Conservation (phyloP, 306 rosid species). For the Quercus engelmannii region DNA sequence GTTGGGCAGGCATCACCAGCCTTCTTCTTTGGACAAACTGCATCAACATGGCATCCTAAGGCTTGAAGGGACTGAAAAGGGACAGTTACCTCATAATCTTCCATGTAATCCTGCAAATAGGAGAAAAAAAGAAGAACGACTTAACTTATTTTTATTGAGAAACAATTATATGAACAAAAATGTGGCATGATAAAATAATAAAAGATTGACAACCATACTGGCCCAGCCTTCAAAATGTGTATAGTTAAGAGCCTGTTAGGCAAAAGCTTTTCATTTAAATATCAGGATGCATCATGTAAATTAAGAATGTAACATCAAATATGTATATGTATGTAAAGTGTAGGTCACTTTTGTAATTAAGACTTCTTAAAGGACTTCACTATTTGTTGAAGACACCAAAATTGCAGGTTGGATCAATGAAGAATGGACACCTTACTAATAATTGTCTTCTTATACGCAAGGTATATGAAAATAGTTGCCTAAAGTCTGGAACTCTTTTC, state of each 20-base stretch:
- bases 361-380: background rate
- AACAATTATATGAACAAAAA: background rate
- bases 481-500: background rate
- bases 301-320: background rate
- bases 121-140: background rate
- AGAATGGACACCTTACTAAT: background rate
- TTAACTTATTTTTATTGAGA: background rate
- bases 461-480: background rate
- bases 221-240: background rate
- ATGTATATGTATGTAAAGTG: background rate
- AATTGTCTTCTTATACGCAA: background rate
- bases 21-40: conserved; percentile 75
- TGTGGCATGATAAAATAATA: background rate
- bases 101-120: conserved; percentile 74
- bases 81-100: conserved; percentile 74
- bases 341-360: background rate
- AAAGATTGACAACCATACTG: background rate
- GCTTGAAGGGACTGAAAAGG: conserved; percentile 90
- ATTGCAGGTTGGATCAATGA: background rate
- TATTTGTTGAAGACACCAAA: background rate
- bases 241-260: background rate
- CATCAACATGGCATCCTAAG: conserved; percentile 83
- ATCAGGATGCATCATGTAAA: background rate
- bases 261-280: background rate
- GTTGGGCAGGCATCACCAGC: conserved; percentile 76